Evolutionary conservation across 2,329 filamentous ascomycete species (phyloP).

Genomic region (Colletotrichum navitas): DNA sequence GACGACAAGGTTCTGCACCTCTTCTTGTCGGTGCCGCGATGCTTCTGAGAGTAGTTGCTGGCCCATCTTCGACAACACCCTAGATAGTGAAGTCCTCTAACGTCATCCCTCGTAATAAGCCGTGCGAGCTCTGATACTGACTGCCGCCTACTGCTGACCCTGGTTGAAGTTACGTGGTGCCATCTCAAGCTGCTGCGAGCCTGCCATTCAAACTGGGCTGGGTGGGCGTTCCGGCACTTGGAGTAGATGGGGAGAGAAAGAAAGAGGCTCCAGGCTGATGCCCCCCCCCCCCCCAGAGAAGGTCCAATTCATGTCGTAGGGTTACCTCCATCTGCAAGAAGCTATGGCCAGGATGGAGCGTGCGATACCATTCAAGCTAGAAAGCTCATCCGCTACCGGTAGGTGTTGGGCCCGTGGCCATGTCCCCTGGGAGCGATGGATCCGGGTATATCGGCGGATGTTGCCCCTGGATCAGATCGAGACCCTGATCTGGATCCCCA

Average conservation of each 20-base stretch:
- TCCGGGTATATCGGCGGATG: conserved; percentile 18
- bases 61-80: too few species aligned
- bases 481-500: not conserved
- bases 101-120: too few species aligned
- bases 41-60: not conserved
- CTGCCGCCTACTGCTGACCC: too few species aligned
- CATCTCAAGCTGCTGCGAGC: too few species aligned
- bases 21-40: not conserved
- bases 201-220: too few species aligned
- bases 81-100: too few species aligned
- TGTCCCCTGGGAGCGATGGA: conserved; percentile 9
- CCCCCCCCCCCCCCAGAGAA: not conserved
- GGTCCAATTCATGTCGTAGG: not conserved
- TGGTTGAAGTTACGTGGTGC: too few species aligned
- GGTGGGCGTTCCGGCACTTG: too few species aligned
- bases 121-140: too few species aligned
- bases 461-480: conserved; percentile 7
- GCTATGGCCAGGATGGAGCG: not conserved
- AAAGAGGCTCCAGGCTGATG: too few species aligned
- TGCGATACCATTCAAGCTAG: not conserved
- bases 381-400: not conserved
- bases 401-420: conserved; percentile 15
- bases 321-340: not conserved
- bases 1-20: not conserved
- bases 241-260: too few species aligned